Base-by-base conservation (phyloP, 768 basidiomycete species). In the Tulasnella calospora region DNA sequence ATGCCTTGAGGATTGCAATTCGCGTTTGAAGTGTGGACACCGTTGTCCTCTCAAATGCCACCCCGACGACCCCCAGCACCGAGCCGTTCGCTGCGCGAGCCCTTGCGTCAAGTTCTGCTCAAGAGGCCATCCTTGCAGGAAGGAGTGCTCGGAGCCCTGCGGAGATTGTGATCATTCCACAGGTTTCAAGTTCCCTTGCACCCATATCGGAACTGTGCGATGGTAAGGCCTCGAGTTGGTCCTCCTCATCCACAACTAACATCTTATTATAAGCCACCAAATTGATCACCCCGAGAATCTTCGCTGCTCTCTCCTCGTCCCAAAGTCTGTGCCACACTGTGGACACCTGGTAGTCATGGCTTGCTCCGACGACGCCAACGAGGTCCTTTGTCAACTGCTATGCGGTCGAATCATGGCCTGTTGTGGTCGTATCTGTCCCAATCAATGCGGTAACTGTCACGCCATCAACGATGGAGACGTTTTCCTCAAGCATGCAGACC, bases 401-500 rank as follows among this genome's bases (percentile, higher is more conserved):
- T 92, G 92, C 81, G 84, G 79, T 21, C 85, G 83, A 1, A 80
- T 82, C 77, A 87, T 90, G 87, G 38, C 80, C 1, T 92, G 91
- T 80, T 92, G 91, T 79, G 85, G 87, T 36, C 86, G 86, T 74
- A 80, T 61, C 30, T 92, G 92, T 82, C 84, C 81, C 0, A 84
- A 87, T 0, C 80, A 77, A 12, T 92, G 92, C 81, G 80, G 85
- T 69, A 81, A 84, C 4, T 92, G 91, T 81, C 89, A 89, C 80
- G 38, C 35, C 12, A 74, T 85, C 55, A 83, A 80, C 44, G 67
- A 40, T 13, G n/a, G 36, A 40, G 41, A 71, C 23, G 47, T 13
- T 10, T 35, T 87, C 79, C 82, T 46, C 10, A 79, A 80, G 5
- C 90, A 91, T 79, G 44, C 79, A 0, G 10, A 57, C 0, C 91